Conservation (phyloP, 2,329 filamentous ascomycete species). For the Diaporthe australafricana region DNA sequence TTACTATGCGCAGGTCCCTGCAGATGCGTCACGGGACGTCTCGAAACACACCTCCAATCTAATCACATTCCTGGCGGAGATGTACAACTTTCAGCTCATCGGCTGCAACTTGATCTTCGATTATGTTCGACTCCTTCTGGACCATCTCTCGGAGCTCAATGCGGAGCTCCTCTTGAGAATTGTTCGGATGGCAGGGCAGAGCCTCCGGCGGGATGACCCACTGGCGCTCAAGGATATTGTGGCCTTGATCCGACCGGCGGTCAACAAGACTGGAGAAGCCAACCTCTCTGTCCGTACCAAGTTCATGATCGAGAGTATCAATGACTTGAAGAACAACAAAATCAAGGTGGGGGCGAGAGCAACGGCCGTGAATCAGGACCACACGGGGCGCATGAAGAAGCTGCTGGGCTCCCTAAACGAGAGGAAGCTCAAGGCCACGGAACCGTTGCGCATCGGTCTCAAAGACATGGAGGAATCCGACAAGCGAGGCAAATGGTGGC, state of each 20-base stretch:
- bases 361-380: conserved; percentile 80
- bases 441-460: conserved; percentile 85
- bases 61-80: conserved; percentile 82
- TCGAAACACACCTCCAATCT: conserved; percentile 79
- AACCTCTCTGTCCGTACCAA: conserved; percentile 88
- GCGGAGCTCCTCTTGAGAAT: conserved; percentile 89
- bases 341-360: conserved; percentile 80
- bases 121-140: conserved; percentile 83
- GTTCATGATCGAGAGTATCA: conserved; percentile 98
- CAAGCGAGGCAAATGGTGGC: conserved; percentile 97
- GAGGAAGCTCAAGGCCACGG: conserved; percentile 75
- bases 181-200: conserved; percentile 83
- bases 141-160: conserved; percentile 82
- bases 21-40: conserved; percentile 45
- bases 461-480: conserved; percentile 85
- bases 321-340: conserved; percentile 93
- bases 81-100: conserved; percentile 93
- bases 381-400: conserved; percentile 90
- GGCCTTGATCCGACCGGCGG: conserved; percentile 78
- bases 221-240: conserved; percentile 91
- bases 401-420: conserved; percentile 81
- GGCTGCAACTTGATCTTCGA: conserved; percentile 89
- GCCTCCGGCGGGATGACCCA: conserved; percentile 89
- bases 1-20: conserved; percentile 62
- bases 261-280: conserved; percentile 73